phyloP scores from a whole-genome alignment of 2,329 filamentous ascomycete genomes.

The Ampelomyces quisqualis region DNA sequence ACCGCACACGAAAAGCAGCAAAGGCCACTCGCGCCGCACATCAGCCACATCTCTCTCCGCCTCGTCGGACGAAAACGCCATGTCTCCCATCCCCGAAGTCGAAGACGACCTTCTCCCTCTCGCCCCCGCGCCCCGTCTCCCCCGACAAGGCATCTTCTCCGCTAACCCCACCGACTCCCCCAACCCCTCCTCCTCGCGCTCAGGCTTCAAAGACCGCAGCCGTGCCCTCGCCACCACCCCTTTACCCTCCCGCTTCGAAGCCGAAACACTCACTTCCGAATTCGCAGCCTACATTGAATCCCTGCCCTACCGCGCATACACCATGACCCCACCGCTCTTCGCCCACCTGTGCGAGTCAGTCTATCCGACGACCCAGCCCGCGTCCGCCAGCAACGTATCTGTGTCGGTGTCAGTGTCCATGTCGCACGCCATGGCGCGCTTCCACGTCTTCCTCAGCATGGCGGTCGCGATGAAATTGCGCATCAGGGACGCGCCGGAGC shows the following conservation, averaged over 20 bases:
- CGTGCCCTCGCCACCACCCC: constrained; percentile 34
- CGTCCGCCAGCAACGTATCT: constrained; percentile 14
- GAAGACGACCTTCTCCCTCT: constrained; percentile 34
- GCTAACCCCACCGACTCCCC: constrained; percentile 29
- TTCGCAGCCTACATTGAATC: constrained; percentile 35
- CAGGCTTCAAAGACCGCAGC: constrained; percentile 37
- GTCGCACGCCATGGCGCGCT: constrained; percentile 39
- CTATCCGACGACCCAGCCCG: constrained; percentile 32
- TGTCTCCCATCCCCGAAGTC: constrained; percentile 31
- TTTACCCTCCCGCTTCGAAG: constrained; percentile 40
- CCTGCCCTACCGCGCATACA: constrained; percentile 28
- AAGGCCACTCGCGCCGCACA: constrained; percentile 32
- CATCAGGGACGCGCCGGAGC: constrained; percentile 31
- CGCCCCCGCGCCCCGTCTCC: constrained; percentile 28
- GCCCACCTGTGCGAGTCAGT: constrained; percentile 36
- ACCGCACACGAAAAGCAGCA: constrained; percentile 21
- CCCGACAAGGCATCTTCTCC: constrained; percentile 36
- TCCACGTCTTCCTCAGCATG: constrained; percentile 43
- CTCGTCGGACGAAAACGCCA: constrained; percentile 32
- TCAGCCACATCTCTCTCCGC: constrained; percentile 37
- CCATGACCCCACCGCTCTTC: constrained; percentile 27
- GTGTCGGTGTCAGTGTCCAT: too few species aligned
- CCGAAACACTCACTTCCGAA: constrained; percentile 39
- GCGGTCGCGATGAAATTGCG: constrained; percentile 40
- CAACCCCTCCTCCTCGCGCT: constrained; percentile 26